A percentile compares a stretch with the other conserved stretches of the same genome.
Conservation (phyloP, 768 basidiomycete species). For the Russula vinacea region DNA sequence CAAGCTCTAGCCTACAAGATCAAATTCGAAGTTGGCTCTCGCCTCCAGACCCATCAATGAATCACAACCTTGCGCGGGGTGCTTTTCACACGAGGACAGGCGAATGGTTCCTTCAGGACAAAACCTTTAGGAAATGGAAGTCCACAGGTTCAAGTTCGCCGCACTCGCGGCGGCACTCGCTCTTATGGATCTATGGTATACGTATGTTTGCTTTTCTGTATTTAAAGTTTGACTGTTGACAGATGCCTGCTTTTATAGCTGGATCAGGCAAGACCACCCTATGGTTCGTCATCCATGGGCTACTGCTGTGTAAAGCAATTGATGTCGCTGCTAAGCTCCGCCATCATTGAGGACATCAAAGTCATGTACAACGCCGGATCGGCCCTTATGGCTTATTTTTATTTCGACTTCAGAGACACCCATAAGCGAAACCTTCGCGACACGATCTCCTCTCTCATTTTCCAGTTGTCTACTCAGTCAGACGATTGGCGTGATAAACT, state of each 20-base stretch:
- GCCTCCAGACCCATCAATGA: slow-evolving; percentile 3
- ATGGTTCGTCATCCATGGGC: not conserved
- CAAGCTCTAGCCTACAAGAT: not conserved
- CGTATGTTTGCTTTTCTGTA: not conserved
- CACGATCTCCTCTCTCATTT: slow-evolving; percentile 2
- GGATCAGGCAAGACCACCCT: slow-evolving; percentile 11
- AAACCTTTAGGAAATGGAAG: not conserved
- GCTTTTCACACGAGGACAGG: not conserved
- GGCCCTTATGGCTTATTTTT: slow-evolving; percentile 2
- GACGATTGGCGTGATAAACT: not conserved
- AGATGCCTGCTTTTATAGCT: not conserved
- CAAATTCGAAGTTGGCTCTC: not conserved
- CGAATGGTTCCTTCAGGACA: slow-evolving; percentile 2
- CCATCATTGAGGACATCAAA: slow-evolving; percentile 4
- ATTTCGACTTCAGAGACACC: not conserved
- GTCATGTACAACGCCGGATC: not conserved
- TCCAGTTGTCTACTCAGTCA: not conserved
- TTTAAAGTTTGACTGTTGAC: not conserved
- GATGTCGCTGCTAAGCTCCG: not conserved
- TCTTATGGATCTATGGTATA: slow-evolving; percentile 7
- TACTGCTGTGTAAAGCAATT: not conserved
- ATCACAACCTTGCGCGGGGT: not conserved
- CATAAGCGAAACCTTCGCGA: not conserved
- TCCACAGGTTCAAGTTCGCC: not conserved
- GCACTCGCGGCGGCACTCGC: too few species aligned